Evolutionary conservation across 1,139 yeast genomes (phyloP).

Genomic region (Sugiyamaella sp.): DNA sequence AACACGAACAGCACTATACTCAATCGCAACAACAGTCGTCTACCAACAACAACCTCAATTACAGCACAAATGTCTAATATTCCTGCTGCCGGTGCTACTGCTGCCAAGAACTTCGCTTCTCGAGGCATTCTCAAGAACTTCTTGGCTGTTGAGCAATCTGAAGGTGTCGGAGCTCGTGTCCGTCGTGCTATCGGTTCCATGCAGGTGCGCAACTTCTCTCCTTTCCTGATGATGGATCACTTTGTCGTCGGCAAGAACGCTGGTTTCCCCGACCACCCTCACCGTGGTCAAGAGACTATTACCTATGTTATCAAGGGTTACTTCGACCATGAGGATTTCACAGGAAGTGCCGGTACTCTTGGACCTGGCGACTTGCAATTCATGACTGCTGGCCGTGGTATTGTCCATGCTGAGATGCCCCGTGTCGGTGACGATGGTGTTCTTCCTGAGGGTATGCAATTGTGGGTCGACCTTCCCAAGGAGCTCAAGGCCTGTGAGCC

Average conservation of each 20-base stretch:
- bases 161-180: conserved; percentile 87
- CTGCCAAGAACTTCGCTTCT: conserved; percentile 25
- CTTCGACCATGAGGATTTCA: conserved; percentile 89
- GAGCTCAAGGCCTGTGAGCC: conserved; percentile 70
- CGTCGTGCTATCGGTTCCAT: conserved; percentile 78
- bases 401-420: conserved; percentile 90
- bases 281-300: conserved; percentile 87
- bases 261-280: conserved; percentile 96
- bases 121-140: conserved; percentile 64
- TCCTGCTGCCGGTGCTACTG: conserved; percentile 16
- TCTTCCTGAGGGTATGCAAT: conserved; percentile 69
- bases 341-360: conserved; percentile 78
- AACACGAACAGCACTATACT: too few relatives aligned
- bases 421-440: conserved; percentile 53
- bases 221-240: conserved; percentile 85
- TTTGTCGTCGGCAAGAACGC: conserved; percentile 61
- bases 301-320: conserved; percentile 74
- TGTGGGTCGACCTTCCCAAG: conserved; percentile 90
- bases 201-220: conserved; percentile 71
- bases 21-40: too few relatives aligned
- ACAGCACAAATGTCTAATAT: not conserved
- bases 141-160: conserved; percentile 73
- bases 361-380: conserved; percentile 88
- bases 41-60: conserved; percentile 5
- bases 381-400: conserved; percentile 93